These are phyloP conservation scores for Royoungia palumana DNA, from an alignment of 768 basidiomycete genomes.

Conservation along the genomic window DNA sequence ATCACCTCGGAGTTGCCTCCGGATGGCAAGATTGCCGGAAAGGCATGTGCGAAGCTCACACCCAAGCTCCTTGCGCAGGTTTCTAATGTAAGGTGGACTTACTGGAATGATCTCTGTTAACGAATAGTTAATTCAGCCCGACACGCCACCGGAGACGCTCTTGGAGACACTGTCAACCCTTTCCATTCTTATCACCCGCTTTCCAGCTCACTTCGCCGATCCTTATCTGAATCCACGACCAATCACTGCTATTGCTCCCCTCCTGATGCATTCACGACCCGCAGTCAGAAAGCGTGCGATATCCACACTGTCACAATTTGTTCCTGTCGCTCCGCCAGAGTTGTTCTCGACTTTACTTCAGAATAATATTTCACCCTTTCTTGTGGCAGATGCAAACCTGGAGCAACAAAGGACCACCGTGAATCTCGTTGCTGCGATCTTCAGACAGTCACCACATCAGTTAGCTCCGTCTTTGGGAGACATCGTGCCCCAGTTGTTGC, in stretches of 20 bases:
- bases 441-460: conserved; percentile 67
- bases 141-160: conserved; percentile 75
- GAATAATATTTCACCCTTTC: conserved; percentile 57
- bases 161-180: conserved; percentile 83
- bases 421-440: conserved; percentile 75
- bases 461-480: conserved; percentile 58
- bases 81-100: conserved; percentile 51
- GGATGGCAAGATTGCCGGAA: conserved; percentile 73
- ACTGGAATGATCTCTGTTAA: conserved; percentile 4
- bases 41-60: conserved; percentile 79
- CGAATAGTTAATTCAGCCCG: conserved; percentile 38
- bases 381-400: conserved; percentile 46
- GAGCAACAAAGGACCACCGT: conserved; percentile 77
- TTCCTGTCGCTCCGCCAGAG: conserved; percentile 64
- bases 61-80: conserved; percentile 81
- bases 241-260: conserved; percentile 62
- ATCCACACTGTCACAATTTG: conserved; percentile 77
- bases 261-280: conserved; percentile 70
- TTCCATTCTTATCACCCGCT: conserved; percentile 83
- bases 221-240: conserved; percentile 55
- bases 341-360: conserved; percentile 62
- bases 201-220: conserved; percentile 64
- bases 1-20: conserved; percentile 88
- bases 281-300: conserved; percentile 94
- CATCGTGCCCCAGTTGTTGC: conserved; percentile 69